phyloP scores from a whole-genome alignment of 2,329 filamentous ascomycete species.

The Sporothrix sp. region DNA sequence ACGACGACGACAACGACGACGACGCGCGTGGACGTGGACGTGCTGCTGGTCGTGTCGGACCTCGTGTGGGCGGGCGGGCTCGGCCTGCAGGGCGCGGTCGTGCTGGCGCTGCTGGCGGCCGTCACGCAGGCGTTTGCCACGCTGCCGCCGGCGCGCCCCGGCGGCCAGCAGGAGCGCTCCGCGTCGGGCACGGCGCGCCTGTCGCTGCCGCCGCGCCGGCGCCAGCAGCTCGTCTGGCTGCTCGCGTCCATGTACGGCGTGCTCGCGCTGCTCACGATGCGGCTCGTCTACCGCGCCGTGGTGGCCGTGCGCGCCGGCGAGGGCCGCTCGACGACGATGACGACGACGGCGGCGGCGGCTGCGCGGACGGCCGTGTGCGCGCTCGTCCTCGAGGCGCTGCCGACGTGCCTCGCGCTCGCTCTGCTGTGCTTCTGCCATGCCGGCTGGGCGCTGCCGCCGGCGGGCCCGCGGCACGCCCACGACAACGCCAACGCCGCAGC shows the following conservation, averaged over 20 bases:
- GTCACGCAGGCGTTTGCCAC: not conserved
- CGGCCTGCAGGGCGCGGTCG: not conserved
- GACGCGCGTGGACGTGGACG: too few relatives aligned
- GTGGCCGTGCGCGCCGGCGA: not conserved
- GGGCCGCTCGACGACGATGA: not conserved
- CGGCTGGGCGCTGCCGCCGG: slow-evolving; percentile 1
- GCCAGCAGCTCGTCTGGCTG: not conserved
- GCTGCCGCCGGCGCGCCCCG: not conserved
- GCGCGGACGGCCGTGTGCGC: not conserved
- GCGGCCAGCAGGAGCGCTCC: not conserved
- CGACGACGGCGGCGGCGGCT: not conserved
- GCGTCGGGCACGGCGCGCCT: not conserved
- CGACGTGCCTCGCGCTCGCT: not conserved
- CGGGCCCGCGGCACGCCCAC: not conserved
- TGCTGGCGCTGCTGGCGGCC: not conserved
- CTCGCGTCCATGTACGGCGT: not conserved
- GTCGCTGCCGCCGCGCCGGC: not conserved
- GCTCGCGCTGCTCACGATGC: not conserved
- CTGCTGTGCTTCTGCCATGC: slow-evolving; percentile 2
- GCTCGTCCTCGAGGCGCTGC: not conserved
- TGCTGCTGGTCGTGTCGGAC: not conserved
- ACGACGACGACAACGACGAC: not conserved
- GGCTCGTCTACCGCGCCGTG: not conserved
- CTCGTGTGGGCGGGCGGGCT: not conserved
- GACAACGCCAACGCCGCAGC: too few relatives aligned